Conservation (phyloP, 2,329 filamentous ascomycete species). For the Botrytis tulipae region DNA sequence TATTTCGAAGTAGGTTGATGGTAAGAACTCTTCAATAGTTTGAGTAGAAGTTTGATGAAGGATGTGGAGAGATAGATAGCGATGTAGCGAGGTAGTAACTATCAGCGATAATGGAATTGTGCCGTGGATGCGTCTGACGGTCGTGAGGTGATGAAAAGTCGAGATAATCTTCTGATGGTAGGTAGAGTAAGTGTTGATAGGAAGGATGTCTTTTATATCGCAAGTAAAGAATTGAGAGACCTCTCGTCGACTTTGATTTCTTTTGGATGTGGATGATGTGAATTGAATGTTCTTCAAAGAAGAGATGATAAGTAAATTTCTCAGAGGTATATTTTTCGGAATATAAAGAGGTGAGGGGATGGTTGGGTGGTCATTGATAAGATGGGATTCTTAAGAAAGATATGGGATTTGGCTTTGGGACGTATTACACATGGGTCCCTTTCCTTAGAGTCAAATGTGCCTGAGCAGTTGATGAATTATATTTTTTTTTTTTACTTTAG, state of each 20-base stretch:
- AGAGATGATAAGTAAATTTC: neutral
- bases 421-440: neutral
- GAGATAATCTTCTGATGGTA: neutral
- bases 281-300: neutral
- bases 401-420: conserved; percentile 16
- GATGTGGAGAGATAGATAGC: neutral
- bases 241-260: neutral
- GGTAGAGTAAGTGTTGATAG: no score
- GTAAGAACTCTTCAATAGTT: neutral
- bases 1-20: neutral
- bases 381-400: conserved; percentile 21
- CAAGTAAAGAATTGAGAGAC: neutral
- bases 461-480: neutral
- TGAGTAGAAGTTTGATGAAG: neutral
- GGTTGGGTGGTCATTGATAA: neutral
- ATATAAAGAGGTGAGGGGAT: conserved; percentile 7
- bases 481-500: neutral
- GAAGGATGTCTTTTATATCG: neutral
- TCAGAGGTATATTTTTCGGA: neutral
- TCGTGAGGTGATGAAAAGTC: neutral
- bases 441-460: conserved; percentile 8
- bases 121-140: neutral
- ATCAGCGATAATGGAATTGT: neutral
- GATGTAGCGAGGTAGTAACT: neutral
- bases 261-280: neutral